Evolutionary conservation across 345 rosid species (phyloP).

Genomic region (Conringia planisiliqua): DNA sequence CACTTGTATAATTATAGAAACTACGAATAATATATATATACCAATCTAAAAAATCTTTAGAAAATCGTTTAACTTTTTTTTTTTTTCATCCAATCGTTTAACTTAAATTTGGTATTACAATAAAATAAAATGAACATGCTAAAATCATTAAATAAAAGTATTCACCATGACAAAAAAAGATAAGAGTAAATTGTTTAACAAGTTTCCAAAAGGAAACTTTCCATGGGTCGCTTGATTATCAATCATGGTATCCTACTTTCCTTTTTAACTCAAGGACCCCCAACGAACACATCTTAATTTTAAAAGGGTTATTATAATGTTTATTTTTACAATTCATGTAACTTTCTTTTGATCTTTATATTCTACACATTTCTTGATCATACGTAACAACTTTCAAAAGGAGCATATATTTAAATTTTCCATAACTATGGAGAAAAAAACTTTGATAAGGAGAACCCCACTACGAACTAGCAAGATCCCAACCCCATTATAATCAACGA

Average conservation of each 20-base stretch:
- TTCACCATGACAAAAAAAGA: not conserved
- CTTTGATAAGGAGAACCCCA: conserved; percentile 8
- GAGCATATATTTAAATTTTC: conserved; percentile 12
- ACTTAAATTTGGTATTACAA: not conserved
- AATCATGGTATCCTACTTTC: conserved; percentile 26
- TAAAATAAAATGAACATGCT: not conserved
- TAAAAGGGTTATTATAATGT: not conserved
- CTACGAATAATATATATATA: not conserved
- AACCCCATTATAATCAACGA: not conserved
- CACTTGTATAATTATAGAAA: not conserved
- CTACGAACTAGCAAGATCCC: not conserved
- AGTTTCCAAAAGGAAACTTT: conserved; percentile 23
- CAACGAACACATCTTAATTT: not conserved
- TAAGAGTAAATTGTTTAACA: not conserved
- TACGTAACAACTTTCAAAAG: not conserved
- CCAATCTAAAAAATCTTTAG: too few species aligned
- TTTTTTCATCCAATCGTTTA: too few species aligned
- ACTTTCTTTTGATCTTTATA: not conserved
- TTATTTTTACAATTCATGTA: not conserved
- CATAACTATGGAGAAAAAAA: conserved; percentile 4
- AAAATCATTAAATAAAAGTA: not conserved
- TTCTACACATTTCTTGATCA: not conserved
- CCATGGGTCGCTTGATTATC: conserved; percentile 23
- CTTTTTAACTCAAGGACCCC: not conserved
- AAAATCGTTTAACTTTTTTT: not conserved